Evolutionary conservation across 2,329 filamentous ascomycete genomes (phyloP).

Genomic region (Fusarium albosuccineum): DNA sequence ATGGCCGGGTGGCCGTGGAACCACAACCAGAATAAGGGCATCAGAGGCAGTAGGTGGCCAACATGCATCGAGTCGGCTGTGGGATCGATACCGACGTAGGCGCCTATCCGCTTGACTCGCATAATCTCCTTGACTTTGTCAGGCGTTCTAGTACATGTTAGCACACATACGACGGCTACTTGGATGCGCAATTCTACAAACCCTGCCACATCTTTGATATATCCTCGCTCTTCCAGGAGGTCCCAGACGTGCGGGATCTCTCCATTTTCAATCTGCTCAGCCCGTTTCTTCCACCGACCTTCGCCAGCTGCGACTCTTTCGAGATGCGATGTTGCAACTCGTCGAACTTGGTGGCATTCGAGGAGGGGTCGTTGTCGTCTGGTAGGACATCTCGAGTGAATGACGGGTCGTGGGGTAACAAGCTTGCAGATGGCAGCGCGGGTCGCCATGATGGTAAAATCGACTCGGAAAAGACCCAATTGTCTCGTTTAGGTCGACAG

Average conservation of each 20-base stretch:
- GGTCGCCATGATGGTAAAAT: slow-evolving; percentile 45
- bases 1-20: slow-evolving; percentile 78
- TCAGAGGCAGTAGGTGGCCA: slow-evolving; percentile 83
- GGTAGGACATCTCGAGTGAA: slow-evolving; percentile 43
- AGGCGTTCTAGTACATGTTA: slow-evolving; percentile 54
- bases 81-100: slow-evolving; percentile 86
- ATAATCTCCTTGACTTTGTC: slow-evolving; percentile 73
- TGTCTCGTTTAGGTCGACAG: not conserved
- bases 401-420: slow-evolving; percentile 40
- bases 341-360: slow-evolving; percentile 49
- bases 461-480: slow-evolving; percentile 1
- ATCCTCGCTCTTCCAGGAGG: slow-evolving; percentile 77
- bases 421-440: slow-evolving; percentile 43
- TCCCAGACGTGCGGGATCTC: slow-evolving; percentile 69
- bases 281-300: slow-evolving; percentile 62
- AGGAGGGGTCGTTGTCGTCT: slow-evolving; percentile 35
- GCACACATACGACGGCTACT: not conserved
- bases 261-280: slow-evolving; percentile 63
- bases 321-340: slow-evolving; percentile 57
- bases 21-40: slow-evolving; percentile 89
- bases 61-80: slow-evolving; percentile 84
- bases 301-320: slow-evolving; percentile 59
- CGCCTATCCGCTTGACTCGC: slow-evolving; percentile 74
- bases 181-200: slow-evolving; percentile 54
- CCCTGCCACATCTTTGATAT: slow-evolving; percentile 81